Conservation (phyloP, 2,329 filamentous ascomycete species). For the Exophiala sp. region DNA sequence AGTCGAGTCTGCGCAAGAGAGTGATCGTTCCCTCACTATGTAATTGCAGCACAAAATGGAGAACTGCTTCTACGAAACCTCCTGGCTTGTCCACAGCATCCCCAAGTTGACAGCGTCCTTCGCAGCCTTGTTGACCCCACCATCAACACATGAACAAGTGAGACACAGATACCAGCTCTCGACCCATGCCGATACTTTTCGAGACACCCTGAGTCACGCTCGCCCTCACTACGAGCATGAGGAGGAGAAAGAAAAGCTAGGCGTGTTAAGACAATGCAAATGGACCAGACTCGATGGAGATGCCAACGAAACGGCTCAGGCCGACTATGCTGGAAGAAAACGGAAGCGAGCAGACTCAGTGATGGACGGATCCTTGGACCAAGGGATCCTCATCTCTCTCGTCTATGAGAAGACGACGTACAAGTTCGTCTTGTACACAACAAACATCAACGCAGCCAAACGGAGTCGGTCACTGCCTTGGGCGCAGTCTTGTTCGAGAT, state of each 20-base stretch:
- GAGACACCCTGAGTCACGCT: conserved; percentile 6
- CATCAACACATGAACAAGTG: not conserved
- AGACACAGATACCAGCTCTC: conserved; percentile 4
- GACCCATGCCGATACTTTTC: conserved; percentile 10
- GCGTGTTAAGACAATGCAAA: conserved; percentile 15
- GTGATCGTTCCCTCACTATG: no score
- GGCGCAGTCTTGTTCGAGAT: not conserved
- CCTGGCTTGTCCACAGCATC: conserved; percentile 15
- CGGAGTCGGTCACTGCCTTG: conserved; percentile 3
- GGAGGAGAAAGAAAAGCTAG: conserved; percentile 22
- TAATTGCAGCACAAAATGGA: conserved; percentile 13
- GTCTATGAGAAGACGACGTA: conserved; percentile 22
- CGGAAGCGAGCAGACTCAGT: conserved; percentile 2
- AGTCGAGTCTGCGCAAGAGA: no score
- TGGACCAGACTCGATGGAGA: conserved; percentile 12
- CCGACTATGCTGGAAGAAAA: conserved; percentile 2
- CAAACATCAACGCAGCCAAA: not conserved
- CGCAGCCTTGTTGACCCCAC: conserved; percentile 6
- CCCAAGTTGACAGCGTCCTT: conserved; percentile 3
- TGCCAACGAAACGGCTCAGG: not conserved
- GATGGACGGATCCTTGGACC: not conserved
- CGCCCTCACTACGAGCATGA: conserved; percentile 19
- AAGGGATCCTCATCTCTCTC: conserved; percentile 14
- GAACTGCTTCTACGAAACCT: conserved; percentile 20
- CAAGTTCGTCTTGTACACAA: conserved; percentile 19